Evolutionary conservation across 1,284 basidiomycete genomes (phyloP).

Genomic region (Naganishia albida): DNA sequence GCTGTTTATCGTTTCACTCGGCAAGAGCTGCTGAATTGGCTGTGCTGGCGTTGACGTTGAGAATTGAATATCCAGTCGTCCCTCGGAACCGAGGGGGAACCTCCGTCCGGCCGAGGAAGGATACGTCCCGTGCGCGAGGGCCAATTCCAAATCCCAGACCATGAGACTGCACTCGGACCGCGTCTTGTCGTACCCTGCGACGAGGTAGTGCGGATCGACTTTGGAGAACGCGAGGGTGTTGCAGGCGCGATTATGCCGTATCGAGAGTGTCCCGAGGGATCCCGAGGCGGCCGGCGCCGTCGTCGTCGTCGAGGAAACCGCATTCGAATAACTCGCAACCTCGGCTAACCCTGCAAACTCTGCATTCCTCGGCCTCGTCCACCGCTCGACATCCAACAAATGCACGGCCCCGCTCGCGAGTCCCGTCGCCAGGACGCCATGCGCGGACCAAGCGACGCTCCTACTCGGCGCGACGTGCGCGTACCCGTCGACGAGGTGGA

Average conservation of each 20-base stretch:
- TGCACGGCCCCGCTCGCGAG: slow-evolving; percentile 17
- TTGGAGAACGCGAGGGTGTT: slow-evolving; percentile 48
- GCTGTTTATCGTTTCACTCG: slow-evolving; percentile 47
- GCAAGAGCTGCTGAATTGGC: slow-evolving; percentile 51
- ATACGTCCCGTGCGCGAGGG: slow-evolving; percentile 8
- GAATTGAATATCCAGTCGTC: slow-evolving; percentile 39
- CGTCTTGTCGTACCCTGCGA: slow-evolving; percentile 50
- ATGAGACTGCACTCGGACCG: slow-evolving; percentile 50
- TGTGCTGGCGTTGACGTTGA: slow-evolving; percentile 35
- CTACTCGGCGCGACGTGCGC: slow-evolving; percentile 8
- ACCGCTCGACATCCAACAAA: slow-evolving; percentile 23
- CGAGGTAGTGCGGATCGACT: slow-evolving; percentile 46
- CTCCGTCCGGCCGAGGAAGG: slow-evolving; percentile 6
- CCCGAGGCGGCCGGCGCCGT: background rate
- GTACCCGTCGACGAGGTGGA: slow-evolving; percentile 26
- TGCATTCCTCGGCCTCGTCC: slow-evolving; percentile 23
- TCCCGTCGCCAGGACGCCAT: slow-evolving; percentile 4
- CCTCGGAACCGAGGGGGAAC: slow-evolving; percentile 35
- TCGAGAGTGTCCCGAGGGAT: slow-evolving; percentile 36
- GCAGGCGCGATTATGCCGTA: slow-evolving; percentile 47
- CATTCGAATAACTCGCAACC: slow-evolving; percentile 6
- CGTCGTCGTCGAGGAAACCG: slow-evolving; percentile 1
- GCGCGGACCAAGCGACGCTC: slow-evolving; percentile 19
- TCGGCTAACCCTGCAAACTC: background rate
- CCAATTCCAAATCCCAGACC: slow-evolving; percentile 51